Conservation (phyloP, 331 rosid genomes). For the Pyrus hybrid region DNA sequence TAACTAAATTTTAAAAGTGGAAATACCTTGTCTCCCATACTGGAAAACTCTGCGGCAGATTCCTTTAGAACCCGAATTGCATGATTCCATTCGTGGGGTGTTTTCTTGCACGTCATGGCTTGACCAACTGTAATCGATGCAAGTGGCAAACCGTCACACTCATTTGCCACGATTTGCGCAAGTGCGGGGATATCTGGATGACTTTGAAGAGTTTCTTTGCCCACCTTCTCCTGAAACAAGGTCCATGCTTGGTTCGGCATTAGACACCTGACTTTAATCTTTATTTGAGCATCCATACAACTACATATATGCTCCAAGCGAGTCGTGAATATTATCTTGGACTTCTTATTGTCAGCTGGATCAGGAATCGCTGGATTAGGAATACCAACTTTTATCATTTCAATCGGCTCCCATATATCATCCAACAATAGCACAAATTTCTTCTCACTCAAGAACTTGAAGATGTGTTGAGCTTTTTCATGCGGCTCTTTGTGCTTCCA, state of each 20-base stretch:
- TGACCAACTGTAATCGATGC: conserved; percentile 1
- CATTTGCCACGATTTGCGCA: not conserved
- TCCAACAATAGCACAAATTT: conserved; percentile 16
- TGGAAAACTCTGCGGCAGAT: conserved; percentile 2
- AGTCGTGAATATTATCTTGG: conserved; percentile 19
- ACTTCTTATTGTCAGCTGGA: not conserved
- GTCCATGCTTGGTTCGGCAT: not conserved
- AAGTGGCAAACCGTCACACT: conserved; percentile 17
- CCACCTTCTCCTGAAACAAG: conserved; percentile 4
- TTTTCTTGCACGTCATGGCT: conserved; percentile 8
- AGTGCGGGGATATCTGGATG: not conserved
- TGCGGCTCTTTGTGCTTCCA: not conserved
- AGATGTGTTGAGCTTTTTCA: not conserved
- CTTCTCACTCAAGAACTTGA: not conserved
- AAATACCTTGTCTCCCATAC: not conserved
- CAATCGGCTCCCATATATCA: conserved; percentile 14
- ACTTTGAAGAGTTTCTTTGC: not conserved
- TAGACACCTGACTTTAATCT: not conserved
- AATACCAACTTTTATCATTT: conserved; percentile 5
- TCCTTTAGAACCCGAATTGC: not conserved
- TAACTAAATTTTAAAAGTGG: not conserved
- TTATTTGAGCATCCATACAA: not conserved
- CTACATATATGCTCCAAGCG: not conserved
- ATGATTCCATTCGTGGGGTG: conserved; percentile 1
- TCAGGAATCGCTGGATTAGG: not conserved